A percentile compares a stretch with the other conserved stretches of the same genome.
Conservation (phyloP, 768 basidiomycete species). For the Hydnomerulius pinastri region DNA sequence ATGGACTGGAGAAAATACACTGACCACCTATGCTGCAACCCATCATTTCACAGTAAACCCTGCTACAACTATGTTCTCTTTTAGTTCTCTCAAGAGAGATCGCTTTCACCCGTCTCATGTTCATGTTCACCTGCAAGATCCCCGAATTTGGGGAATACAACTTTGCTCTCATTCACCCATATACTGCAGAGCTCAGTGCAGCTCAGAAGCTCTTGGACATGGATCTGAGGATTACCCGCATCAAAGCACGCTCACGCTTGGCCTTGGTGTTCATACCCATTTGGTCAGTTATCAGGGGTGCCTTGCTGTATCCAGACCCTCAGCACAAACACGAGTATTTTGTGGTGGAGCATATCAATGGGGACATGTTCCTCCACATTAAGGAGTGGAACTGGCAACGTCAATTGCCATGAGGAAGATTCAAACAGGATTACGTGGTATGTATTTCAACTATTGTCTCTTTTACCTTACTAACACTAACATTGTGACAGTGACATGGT, state of each 20-base stretch:
- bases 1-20: constrained; percentile 29
- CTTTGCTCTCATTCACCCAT: constrained; percentile 25
- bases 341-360: constrained; percentile 30
- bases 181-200: constrained; percentile 6
- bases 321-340: constrained; percentile 20
- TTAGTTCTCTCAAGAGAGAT: background rate
- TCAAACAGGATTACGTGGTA: background rate
- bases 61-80: constrained; percentile 32
- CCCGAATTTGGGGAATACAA: constrained; percentile 2
- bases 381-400: background rate
- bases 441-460: background rate
- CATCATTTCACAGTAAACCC: constrained; percentile 25
- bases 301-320: constrained; percentile 22
- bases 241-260: constrained; percentile 11
- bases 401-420: background rate
- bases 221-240: constrained; percentile 21
- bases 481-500: no score
- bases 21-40: constrained; percentile 34
- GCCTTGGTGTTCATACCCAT: constrained; percentile 25
- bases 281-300: constrained; percentile 32
- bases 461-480: no score
- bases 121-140: constrained; percentile 25
- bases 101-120: constrained; percentile 18
- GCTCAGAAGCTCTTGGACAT: constrained; percentile 17
- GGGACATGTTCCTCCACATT: constrained; percentile 27